phyloP scores from a whole-genome alignment of 2,329 filamentous ascomycete genomes.

The Phyllachora maydis region DNA sequence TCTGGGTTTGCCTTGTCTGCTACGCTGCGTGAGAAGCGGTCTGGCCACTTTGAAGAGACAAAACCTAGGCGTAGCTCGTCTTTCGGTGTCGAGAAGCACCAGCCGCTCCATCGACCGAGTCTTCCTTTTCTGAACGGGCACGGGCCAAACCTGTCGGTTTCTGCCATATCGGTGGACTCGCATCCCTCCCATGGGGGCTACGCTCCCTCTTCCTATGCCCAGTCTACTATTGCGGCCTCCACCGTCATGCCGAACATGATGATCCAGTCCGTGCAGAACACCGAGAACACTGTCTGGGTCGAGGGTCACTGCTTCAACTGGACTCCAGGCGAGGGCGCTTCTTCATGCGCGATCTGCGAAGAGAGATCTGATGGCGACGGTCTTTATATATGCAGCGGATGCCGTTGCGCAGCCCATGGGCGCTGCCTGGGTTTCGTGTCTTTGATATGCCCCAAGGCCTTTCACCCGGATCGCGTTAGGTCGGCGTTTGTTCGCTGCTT shows the following conservation, averaged over 20 bases:
- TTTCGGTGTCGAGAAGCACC: conserved; percentile 58
- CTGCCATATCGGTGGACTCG: conserved; percentile 37
- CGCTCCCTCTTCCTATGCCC: conserved; percentile 66
- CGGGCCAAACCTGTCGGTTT: conserved; percentile 35
- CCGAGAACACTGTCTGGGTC: conserved; percentile 63
- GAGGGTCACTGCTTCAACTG: conserved; percentile 68
- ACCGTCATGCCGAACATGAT: conserved; percentile 76
- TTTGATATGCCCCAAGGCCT: conserved; percentile 41
- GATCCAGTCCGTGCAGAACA: conserved; percentile 58
- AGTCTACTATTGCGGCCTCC: conserved; percentile 68
- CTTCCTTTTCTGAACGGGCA: conserved; percentile 53
- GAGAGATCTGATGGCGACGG: conserved; percentile 53
- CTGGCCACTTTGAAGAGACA: conserved; percentile 73
- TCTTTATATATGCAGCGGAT: conserved; percentile 53
- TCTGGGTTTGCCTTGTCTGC: conserved; percentile 76
- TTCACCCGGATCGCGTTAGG: conserved; percentile 38
- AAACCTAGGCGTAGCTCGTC: conserved; percentile 90
- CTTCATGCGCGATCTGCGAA: conserved; percentile 53
- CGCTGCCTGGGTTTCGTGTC: conserved; percentile 41
- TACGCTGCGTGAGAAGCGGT: conserved; percentile 82
- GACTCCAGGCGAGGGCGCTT: conserved; percentile 33
- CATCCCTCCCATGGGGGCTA: conserved; percentile 56
- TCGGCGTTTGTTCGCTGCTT: conserved; percentile 44
- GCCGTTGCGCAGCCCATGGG: conserved; percentile 33
- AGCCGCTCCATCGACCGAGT: conserved; percentile 46